Evolutionary conservation across 2,329 filamentous ascomycete species (phyloP).

Genomic region (Parastagonospora nodorum): DNA sequence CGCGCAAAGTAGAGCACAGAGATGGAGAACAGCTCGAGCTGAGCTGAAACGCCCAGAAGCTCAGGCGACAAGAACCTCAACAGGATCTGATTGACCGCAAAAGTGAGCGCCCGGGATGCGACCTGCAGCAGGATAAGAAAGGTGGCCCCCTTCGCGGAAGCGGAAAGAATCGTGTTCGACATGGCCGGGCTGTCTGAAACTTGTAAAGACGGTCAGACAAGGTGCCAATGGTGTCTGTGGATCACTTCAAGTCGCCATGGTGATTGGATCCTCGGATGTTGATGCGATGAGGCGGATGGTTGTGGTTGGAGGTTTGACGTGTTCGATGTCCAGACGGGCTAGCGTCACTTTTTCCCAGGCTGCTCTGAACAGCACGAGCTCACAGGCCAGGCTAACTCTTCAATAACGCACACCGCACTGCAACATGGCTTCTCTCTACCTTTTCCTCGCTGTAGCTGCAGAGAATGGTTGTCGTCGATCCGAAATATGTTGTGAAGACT

Average conservation of each 20-base stretch:
- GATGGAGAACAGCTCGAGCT: conserved; percentile 90
- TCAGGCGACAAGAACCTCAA: conserved; percentile 86
- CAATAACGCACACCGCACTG: conserved; percentile 24
- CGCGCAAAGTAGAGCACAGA: conserved; percentile 93
- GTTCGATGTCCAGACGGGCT: conserved; percentile 24
- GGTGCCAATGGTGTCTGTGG: conserved; percentile 6
- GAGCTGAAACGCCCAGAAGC: conserved; percentile 82
- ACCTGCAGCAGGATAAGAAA: conserved; percentile 89
- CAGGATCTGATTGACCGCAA: conserved; percentile 88
- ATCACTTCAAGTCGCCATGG: conserved; percentile 20
- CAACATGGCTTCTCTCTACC: conserved; percentile 27
- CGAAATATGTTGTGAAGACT: conserved; percentile 47
- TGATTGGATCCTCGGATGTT: conserved; percentile 25
- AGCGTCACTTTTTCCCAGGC: conserved; percentile 6
- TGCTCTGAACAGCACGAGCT: conserved; percentile 17
- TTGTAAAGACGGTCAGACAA: conserved; percentile 9
- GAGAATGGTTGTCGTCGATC: conserved; percentile 43
- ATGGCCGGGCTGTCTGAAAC: conserved; percentile 16
- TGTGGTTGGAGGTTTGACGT: conserved; percentile 24
- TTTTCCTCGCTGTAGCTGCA: conserved; percentile 1
- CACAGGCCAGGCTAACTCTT: conserved; percentile 8
- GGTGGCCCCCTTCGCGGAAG: conserved; percentile 73
- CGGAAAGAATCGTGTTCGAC: conserved; percentile 44
- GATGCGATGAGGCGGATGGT: conserved; percentile 21
- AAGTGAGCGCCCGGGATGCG: conserved; percentile 84